Percentiles rank a stretch among this genome's conserved stretches.
Evolutionary conservation across 1,284 basidiomycete genomes (phyloP).

Genomic region (Rhodotorula sp.): DNA sequence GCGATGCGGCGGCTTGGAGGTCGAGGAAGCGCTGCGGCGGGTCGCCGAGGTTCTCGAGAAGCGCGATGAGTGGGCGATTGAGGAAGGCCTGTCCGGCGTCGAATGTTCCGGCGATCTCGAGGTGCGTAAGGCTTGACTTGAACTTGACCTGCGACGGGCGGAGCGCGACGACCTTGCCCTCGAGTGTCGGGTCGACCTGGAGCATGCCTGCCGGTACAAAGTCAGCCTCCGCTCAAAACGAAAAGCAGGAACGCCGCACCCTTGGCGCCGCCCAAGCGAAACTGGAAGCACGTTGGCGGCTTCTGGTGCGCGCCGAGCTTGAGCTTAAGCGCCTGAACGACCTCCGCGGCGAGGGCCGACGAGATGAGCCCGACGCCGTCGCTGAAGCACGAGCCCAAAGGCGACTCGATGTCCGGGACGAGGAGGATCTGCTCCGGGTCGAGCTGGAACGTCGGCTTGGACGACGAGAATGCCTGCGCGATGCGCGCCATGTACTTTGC

Average conservation of each 20-base stretch:
- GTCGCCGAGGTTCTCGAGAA: slow-evolving; percentile 18
- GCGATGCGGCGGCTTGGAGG: background rate
- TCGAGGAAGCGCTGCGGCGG: background rate
- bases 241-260: background rate
- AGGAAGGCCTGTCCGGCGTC: slow-evolving; percentile 58
- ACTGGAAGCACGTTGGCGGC: slow-evolving; percentile 18
- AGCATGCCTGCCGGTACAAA: slow-evolving; percentile 60
- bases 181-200: slow-evolving; percentile 61
- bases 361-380: slow-evolving; percentile 60
- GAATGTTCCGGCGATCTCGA: slow-evolving; percentile 71
- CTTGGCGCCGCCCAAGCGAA: slow-evolving; percentile 14
- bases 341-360: slow-evolving; percentile 47
- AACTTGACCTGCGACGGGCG: slow-evolving; percentile 76
- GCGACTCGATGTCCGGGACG: slow-evolving; percentile 56
- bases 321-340: slow-evolving; percentile 49
- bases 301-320: slow-evolving; percentile 3
- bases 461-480: slow-evolving; percentile 39
- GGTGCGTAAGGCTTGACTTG: slow-evolving; percentile 59
- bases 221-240: background rate
- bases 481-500: slow-evolving; percentile 45
- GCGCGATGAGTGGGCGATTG: slow-evolving; percentile 57
- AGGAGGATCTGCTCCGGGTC: slow-evolving; percentile 56
- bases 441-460: slow-evolving; percentile 62
- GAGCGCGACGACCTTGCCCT: slow-evolving; percentile 60
- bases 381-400: slow-evolving; percentile 51